phyloP scores from a whole-genome alignment of 768 basidiomycete genomes.

The Lepiota brunneoincarnata region DNA sequence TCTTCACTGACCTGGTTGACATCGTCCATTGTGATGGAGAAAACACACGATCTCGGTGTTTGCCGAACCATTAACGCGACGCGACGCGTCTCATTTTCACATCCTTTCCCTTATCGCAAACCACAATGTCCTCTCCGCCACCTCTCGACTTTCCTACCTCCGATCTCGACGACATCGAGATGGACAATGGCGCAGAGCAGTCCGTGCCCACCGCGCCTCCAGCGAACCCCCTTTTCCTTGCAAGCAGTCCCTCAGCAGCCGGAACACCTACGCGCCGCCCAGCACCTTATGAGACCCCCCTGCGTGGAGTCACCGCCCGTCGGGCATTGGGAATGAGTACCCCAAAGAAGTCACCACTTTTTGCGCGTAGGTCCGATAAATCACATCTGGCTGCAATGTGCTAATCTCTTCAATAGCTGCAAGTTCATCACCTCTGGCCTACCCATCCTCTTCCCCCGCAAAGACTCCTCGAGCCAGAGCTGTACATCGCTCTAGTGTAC shows the following conservation, averaged over 20 bases:
- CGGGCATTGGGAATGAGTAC: constrained; percentile 55
- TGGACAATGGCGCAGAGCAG: constrained; percentile 30
- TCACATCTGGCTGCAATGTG: constrained; percentile 3
- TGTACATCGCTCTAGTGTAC: constrained; percentile 31
- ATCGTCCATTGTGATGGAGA: constrained; percentile 1
- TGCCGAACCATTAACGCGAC: constrained; percentile 38
- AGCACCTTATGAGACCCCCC: constrained; percentile 42
- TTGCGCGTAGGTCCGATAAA: constrained; percentile 38
- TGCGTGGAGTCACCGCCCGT: constrained; percentile 45
- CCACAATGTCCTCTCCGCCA: constrained; percentile 62
- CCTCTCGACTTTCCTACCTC: constrained; percentile 64
- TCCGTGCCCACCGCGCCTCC: constrained; percentile 37
- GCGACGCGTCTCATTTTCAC: constrained; percentile 39
- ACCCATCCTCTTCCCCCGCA: constrained; percentile 60
- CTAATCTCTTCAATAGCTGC: constrained; percentile 32
- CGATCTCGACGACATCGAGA: constrained; percentile 55
- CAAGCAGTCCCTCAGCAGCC: constrained; percentile 48
- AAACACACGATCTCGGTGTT: neutral
- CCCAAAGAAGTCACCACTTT: constrained; percentile 52
- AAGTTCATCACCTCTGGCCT: constrained; percentile 62
- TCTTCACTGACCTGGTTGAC: neutral
- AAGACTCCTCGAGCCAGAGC: constrained; percentile 41
- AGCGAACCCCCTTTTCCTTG: constrained; percentile 49
- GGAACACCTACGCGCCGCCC: constrained; percentile 47
- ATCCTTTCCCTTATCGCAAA: constrained; percentile 14